Percentiles rank a stretch among this genome's conserved stretches.
phyloP scores from a whole-genome alignment of 2,329 filamentous ascomycete species.

The Blumeriella jaapii region DNA sequence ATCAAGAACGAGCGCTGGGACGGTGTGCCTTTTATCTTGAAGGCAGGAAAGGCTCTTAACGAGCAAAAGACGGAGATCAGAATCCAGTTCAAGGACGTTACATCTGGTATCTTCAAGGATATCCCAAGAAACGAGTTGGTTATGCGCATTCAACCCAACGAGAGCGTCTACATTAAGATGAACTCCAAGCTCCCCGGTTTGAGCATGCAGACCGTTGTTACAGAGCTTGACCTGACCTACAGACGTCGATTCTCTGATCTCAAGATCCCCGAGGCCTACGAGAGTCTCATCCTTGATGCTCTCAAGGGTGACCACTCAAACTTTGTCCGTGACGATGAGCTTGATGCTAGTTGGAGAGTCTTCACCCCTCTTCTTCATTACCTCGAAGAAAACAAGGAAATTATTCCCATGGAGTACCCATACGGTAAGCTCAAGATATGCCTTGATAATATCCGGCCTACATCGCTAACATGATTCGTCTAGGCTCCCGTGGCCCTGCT shows the following conservation, averaged over 20 bases:
- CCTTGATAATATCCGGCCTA: neutral
- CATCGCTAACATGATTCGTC: constrained; percentile 4
- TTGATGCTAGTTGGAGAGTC: constrained; percentile 96
- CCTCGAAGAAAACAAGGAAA: constrained; percentile 98
- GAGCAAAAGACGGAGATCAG: constrained; percentile 99
- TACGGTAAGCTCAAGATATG: constrained; percentile 56
- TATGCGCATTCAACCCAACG: constrained; percentile 98
- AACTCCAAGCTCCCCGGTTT: constrained; percentile 98
- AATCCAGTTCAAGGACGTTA: constrained; percentile 99
- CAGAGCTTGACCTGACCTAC: constrained; percentile 96
- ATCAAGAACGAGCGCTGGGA: constrained; percentile 99
- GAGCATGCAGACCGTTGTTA: constrained; percentile 99
- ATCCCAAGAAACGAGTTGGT: constrained; percentile 98
- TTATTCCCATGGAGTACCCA: constrained; percentile 98
- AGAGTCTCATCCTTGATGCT: constrained; percentile 92
- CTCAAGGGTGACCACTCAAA: constrained; percentile 99
- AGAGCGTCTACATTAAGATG: constrained; percentile 99
- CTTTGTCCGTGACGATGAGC: constrained; percentile 93
- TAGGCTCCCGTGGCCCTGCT: constrained; percentile 90
- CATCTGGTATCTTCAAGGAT: constrained; percentile 98
- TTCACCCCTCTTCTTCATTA: constrained; percentile 97
- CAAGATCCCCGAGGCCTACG: constrained; percentile 98
- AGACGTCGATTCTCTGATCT: constrained; percentile 96
- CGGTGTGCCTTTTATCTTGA: constrained; percentile 97
- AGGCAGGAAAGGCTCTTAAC: constrained; percentile 96